Evolutionary conservation across 73 alveolate species (phyloP).

Genomic region (Paramecium pentaurelia): DNA sequence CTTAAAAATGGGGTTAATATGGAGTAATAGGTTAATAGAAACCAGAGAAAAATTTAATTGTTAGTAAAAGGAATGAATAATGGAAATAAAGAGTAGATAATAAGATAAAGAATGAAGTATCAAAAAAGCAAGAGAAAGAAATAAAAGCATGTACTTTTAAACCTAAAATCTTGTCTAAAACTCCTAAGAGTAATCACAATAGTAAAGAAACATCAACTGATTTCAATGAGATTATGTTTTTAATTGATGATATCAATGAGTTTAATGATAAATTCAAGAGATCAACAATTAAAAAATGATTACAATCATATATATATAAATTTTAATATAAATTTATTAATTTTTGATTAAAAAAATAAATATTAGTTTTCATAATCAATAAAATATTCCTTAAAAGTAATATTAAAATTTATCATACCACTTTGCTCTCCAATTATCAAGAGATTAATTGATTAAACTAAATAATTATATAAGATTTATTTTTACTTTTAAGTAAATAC

Average conservation of each 20-base stretch:
- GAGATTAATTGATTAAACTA: conserved; percentile 50
- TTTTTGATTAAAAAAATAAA: not conserved
- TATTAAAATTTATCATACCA: conserved; percentile 64
- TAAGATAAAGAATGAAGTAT: not conserved
- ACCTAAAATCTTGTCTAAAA: not conserved
- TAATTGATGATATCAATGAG: not conserved
- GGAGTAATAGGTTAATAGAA: not conserved
- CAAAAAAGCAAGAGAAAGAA: not conserved
- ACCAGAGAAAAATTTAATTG: not conserved
- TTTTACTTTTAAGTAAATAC: conserved; percentile 43
- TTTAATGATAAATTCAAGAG: not conserved
- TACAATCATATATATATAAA: not conserved
- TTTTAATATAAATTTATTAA: not conserved
- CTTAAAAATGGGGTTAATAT: not conserved
- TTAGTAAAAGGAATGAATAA: not conserved
- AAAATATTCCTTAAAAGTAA: conserved; percentile 55
- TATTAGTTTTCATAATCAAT: conserved; percentile 18
- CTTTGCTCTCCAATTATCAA: conserved; percentile 63
- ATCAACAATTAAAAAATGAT: not conserved
- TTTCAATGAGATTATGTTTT: not conserved
- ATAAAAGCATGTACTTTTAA: not conserved
- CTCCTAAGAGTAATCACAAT: not conserved
- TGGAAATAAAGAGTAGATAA: conserved; percentile 19
- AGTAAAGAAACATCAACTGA: not conserved
- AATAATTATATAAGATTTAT: not conserved